A percentile compares a stretch with the other conserved stretches of the same genome.
Conservation (phyloP, 768 basidiomycete genomes). For the Hericium coralloides region DNA sequence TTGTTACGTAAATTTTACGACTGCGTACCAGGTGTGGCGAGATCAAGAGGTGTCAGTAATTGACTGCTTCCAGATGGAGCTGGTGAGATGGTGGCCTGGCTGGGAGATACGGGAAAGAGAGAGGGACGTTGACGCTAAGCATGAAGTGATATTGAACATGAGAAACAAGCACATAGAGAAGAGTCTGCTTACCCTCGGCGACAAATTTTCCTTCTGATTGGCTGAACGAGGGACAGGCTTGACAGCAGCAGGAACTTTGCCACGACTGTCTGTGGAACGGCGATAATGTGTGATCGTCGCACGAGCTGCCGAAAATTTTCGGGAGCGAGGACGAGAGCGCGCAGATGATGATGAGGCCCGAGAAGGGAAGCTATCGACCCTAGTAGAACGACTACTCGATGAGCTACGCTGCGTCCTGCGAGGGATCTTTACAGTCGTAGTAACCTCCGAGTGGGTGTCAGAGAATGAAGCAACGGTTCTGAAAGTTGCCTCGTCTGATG, state of each 20-base stretch:
- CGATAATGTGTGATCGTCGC: slow-evolving; percentile 17
- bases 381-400: not conserved
- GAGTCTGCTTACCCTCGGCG: not conserved
- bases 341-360: not conserved
- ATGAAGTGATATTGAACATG: not conserved
- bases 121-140: not conserved
- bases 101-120: not conserved
- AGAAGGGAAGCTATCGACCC: not conserved
- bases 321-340: slow-evolving; percentile 8
- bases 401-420: slow-evolving; percentile 9
- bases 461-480: slow-evolving; percentile 3
- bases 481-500: slow-evolving; percentile 5
- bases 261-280: slow-evolving; percentile 9
- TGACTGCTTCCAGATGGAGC: slow-evolving; percentile 5
- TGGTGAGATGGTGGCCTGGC: slow-evolving; percentile 4
- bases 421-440: slow-evolving; percentile 6
- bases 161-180: not conserved
- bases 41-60: slow-evolving; percentile 11
- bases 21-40: slow-evolving; percentile 6
- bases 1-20: too few species aligned
- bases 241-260: slow-evolving; percentile 2
- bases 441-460: slow-evolving; percentile 3
- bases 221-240: not conserved
- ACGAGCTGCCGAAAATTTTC: slow-evolving; percentile 11
- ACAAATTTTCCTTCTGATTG: not conserved